Evolutionary conservation across 2,329 filamentous ascomycete species (phyloP).

Genomic region (Moelleriella libera): DNA sequence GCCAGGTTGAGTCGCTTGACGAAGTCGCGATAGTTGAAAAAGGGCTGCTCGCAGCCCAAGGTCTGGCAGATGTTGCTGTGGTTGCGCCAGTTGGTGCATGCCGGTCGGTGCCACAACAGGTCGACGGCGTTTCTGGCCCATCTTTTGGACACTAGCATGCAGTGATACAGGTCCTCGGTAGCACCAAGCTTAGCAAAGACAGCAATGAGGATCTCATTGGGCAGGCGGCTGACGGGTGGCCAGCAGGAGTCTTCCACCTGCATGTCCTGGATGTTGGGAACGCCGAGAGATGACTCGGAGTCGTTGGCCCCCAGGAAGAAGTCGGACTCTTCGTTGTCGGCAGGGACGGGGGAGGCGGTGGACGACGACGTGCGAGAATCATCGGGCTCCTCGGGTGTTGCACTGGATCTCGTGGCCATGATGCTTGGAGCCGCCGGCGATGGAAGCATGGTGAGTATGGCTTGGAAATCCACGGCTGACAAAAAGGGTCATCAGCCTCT

Average conservation of each 20-base stretch:
- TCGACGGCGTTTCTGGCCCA: conserved; percentile 92
- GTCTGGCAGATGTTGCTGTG: conserved; percentile 70
- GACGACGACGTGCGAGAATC: conserved; percentile 51
- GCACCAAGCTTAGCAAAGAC: conserved; percentile 76
- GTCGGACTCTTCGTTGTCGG: conserved; percentile 83
- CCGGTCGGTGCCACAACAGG: conserved; percentile 84
- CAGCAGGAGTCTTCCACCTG: conserved; percentile 53
- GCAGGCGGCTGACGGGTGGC: conserved; percentile 72
- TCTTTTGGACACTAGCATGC: conserved; percentile 85
- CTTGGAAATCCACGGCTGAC: not conserved
- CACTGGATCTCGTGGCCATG: conserved; percentile 8
- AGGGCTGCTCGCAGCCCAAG: conserved; percentile 56
- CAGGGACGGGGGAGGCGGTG: conserved; percentile 59
- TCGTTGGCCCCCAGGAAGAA: conserved; percentile 84
- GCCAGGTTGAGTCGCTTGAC: conserved; percentile 88
- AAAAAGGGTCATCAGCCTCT: not conserved
- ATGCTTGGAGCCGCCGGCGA: conserved; percentile 6
- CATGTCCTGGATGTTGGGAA: conserved; percentile 64
- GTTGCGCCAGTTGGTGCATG: conserved; percentile 76
- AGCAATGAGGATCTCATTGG: conserved; percentile 87
- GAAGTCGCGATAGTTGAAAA: conserved; percentile 80
- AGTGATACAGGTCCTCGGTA: conserved; percentile 65
- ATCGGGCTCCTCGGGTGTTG: conserved; percentile 22
- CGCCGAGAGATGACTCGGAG: conserved; percentile 80
- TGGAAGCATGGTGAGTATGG: conserved; percentile 5